Conservation (phyloP, 331 rosid species). For the Rhamnella rubrinervis region DNA sequence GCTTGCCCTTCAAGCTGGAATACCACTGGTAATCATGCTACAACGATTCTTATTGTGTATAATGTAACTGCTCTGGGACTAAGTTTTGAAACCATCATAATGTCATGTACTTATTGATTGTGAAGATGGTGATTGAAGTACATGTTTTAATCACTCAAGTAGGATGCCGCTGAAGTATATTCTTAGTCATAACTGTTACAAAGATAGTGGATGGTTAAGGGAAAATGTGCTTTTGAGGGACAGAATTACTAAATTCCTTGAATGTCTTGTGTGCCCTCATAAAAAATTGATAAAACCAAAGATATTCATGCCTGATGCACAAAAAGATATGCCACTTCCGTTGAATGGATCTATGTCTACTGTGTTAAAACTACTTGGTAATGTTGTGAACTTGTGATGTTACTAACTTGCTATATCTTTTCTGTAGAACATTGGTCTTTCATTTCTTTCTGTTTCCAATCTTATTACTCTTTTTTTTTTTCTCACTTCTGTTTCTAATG, state of each 20-base stretch:
- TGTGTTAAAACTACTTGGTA: background rate
- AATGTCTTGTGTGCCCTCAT: background rate
- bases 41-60: background rate
- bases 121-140: background rate
- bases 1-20: slow-evolving; percentile 93
- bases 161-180: background rate
- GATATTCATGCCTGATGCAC: background rate
- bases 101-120: background rate
- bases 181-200: slow-evolving; percentile 2
- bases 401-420: background rate
- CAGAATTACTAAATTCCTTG: too few relatives aligned
- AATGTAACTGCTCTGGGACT: background rate
- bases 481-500: slow-evolving; percentile 28
- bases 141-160: background rate
- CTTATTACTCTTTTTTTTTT: background rate
- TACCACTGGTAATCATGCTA: slow-evolving; percentile 65
- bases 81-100: background rate
- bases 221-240: background rate
- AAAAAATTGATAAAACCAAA: background rate
- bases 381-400: background rate
- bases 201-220: background rate
- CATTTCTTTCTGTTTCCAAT: background rate
- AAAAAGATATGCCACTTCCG: background rate
- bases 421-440: background rate
- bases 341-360: background rate